Percentiles rank a stretch among this genome's conserved stretches.
Conservation (phyloP, 306 rosid genomes). For the Casuarina equisetifolia region DNA sequence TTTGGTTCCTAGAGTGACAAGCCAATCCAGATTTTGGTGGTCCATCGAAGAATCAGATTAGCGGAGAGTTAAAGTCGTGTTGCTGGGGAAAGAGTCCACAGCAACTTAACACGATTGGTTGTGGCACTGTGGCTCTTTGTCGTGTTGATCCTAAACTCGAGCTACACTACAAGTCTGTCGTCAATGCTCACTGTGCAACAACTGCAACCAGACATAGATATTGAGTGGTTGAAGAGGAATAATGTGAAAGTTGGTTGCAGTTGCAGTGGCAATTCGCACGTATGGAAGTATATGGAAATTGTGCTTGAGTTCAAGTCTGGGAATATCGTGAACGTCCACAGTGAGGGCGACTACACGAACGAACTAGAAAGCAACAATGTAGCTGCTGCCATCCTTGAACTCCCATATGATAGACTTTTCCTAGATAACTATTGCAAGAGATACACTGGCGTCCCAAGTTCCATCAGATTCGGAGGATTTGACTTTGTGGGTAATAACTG, state of each 20-base stretch:
- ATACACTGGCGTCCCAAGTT: constrained; percentile 34
- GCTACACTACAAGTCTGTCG: constrained; percentile 70
- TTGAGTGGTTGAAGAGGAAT: constrained; percentile 42
- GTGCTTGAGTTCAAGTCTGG: constrained; percentile 14
- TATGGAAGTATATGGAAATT: constrained; percentile 22
- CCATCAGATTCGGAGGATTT: constrained; percentile 61
- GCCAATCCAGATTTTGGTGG: constrained; percentile 57
- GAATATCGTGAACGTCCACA: constrained; percentile 19
- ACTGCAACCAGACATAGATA: constrained; percentile 29
- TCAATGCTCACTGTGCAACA: constrained; percentile 53
- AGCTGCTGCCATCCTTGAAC: constrained; percentile 71
- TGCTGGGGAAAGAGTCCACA: constrained; percentile 46
- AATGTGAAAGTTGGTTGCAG: constrained; percentile 28
- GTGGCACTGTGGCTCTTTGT: constrained; percentile 51
- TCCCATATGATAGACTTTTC: constrained; percentile 60
- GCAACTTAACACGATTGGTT: constrained; percentile 47
- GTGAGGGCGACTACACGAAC: constrained; percentile 24
- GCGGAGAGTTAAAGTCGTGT: constrained; percentile 36
- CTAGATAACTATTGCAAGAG: constrained; percentile 46
- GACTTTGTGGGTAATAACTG: constrained; percentile 56
- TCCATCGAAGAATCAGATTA: constrained; percentile 46
- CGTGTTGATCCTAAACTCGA: constrained; percentile 55
- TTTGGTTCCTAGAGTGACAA: constrained; percentile 58
- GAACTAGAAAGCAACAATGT: constrained; percentile 32
- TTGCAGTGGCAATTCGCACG: constrained; percentile 27